Evolutionary conservation across 2,329 filamentous ascomycete species (phyloP).

Genomic region (Neoascochyta sp.): DNA sequence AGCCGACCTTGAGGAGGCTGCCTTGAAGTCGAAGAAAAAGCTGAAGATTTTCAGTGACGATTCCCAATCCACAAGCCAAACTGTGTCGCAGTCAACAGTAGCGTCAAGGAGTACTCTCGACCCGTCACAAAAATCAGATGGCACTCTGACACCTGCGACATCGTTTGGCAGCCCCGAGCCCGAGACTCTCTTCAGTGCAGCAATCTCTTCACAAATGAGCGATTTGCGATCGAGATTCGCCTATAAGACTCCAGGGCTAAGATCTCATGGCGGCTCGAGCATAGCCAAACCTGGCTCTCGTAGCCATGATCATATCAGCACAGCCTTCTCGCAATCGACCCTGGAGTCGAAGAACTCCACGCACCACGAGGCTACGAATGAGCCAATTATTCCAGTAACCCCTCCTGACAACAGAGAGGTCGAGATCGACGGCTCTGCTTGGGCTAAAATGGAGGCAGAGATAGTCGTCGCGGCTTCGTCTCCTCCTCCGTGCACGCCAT

Average conservation of each 20-base stretch:
- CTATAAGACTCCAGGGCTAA: slow-evolving; percentile 13
- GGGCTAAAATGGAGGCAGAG: slow-evolving; percentile 28
- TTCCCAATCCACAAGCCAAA: slow-evolving; percentile 11
- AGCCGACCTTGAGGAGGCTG: slow-evolving; percentile 31
- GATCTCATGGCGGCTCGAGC: no score
- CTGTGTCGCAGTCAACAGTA: slow-evolving; percentile 28
- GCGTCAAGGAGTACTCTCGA: slow-evolving; percentile 20
- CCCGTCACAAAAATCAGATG: slow-evolving; percentile 25
- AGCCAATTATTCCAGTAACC: no score
- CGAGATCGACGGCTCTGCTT: slow-evolving; percentile 23
- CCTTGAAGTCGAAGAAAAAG: slow-evolving; percentile 31
- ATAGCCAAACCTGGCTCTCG: no score
- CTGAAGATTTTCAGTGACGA: slow-evolving; percentile 32
- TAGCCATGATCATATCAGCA: no score
- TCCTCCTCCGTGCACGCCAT: slow-evolving; percentile 19
- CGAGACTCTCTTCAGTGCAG: slow-evolving; percentile 22
- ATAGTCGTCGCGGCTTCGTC: slow-evolving; percentile 31
- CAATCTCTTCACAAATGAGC: slow-evolving; percentile 27
- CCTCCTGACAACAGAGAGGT: slow-evolving; percentile 5
- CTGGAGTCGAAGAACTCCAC: no score
- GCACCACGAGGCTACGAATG: no score
- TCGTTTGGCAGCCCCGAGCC: slow-evolving; percentile 28
- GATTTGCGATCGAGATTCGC: slow-evolving; percentile 32
- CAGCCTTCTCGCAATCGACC: no score
- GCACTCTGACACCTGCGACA: slow-evolving; percentile 30